Conservation (phyloP, 257 asterid genomes). For the Solanum chaucha region DNA sequence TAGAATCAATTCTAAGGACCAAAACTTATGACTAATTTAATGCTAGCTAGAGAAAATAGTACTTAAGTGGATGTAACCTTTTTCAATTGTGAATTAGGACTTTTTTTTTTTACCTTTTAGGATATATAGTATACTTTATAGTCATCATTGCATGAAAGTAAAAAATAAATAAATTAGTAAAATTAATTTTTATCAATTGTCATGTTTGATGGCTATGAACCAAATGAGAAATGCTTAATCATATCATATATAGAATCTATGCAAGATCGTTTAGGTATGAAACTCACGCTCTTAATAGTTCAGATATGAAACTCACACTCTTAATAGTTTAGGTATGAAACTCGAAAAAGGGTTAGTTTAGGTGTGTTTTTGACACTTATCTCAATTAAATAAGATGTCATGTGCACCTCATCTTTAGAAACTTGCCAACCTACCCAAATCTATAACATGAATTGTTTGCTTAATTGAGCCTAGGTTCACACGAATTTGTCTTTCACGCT, state of each 20-base stretch:
- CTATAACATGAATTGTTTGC: too few species aligned
- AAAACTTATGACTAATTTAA: background rate
- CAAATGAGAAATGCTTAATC: background rate
- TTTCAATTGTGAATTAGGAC: background rate
- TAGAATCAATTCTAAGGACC: background rate
- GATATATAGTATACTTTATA: background rate
- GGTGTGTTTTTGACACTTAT: too few species aligned
- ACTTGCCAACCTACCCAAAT: background rate
- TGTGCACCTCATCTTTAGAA: background rate
- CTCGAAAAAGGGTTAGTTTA: too few species aligned
- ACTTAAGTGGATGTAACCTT: background rate
- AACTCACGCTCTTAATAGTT: too few species aligned
- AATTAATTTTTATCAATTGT: background rate
- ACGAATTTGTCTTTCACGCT: background rate
- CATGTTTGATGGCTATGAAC: background rate
- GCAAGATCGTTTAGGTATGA: background rate
- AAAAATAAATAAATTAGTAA: background rate
- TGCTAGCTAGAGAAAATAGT: background rate
- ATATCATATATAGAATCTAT: background rate
- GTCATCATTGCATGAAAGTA: background rate
- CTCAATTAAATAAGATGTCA: background rate
- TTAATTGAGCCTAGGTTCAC: background rate
- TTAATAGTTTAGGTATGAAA: too few species aligned
- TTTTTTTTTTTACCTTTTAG: background rate
- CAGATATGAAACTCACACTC: too few species aligned